Base-by-base conservation (phyloP, 2,329 filamentous ascomycete species). In the Thielaviopsis populi region DNA sequence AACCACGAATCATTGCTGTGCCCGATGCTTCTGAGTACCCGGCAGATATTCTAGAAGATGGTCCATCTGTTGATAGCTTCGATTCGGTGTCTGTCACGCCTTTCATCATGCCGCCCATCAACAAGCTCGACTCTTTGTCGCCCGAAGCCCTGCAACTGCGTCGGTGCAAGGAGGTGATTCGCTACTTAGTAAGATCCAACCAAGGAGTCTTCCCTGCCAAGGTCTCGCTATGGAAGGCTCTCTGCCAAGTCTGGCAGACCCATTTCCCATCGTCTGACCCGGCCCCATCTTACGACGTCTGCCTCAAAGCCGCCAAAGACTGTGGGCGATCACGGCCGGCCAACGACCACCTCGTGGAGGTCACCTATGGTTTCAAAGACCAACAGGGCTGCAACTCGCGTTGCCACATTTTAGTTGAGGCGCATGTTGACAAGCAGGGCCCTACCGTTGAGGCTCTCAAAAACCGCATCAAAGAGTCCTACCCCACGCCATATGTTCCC, bases 161-260 rank as follows among this genome's bases (percentile, higher is more conserved):
- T 6, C 74, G 75, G 43, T 71, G 72, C 2, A 70, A 70, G n/a
- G 72, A 75, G 59, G 75, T 79, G 59, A 72, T 79, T 53, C 68
- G 72, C 13, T 73, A 77, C 65, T 70, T 79, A 10, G 70, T 80
- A 13, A 70, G 73, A 48, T 69, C 70, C 30, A 77, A 74, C 54
- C 69, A 69, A 1, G 80, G 80, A 0, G 77, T 79, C 1, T 78
- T 83, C 54, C 78, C 81, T 1, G 78, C 79, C 17, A 79, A 78
- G 27, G 74, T 76, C 48, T 73, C 78, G 2, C 70, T 83, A 3
- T 81, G 78, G 72, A 75, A 77, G 64, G 77, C 77, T 1, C 69
- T 81, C 3, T 72, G 75, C 15, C 73, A 73, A 10, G 70, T 77
- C 7, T 83, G 80, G 76, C 69, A 72, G 10, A 71, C 71, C n/a